Evolutionary conservation across 495 filamentous ascomycete species (phyloP).

Genomic region (Trichoderma orchidacearum): DNA sequence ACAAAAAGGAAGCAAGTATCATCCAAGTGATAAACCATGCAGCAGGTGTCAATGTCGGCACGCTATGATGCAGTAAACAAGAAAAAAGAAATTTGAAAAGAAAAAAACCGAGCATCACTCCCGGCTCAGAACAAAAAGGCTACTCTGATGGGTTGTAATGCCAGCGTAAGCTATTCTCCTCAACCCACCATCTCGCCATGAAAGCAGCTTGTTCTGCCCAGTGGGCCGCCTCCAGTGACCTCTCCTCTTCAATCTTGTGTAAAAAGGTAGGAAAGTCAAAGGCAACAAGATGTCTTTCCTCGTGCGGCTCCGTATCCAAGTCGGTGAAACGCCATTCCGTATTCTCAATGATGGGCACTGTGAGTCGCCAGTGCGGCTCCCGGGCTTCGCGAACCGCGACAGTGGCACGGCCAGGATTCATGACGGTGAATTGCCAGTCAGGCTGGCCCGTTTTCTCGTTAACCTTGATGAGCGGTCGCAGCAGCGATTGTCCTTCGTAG

Average conservation of each 20-base stretch:
- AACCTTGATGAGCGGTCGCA: conserved; percentile 16
- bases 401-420: conserved; percentile 30
- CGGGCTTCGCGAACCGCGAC: conserved; percentile 25
- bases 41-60: background rate
- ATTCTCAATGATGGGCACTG: conserved; percentile 25
- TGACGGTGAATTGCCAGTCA: conserved; percentile 30
- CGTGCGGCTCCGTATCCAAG: conserved; percentile 20
- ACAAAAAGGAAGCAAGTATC: no score
- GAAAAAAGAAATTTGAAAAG: background rate
- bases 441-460: conserved; percentile 17
- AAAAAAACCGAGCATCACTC: background rate
- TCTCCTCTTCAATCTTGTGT: conserved; percentile 12
- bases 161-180: conserved; percentile 1
- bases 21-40: background rate
- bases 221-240: conserved; percentile 22
- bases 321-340: conserved; percentile 26
- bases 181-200: background rate
- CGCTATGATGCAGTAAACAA: background rate
- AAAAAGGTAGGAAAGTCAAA: conserved; percentile 19
- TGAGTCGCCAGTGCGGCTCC: conserved; percentile 20
- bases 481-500: conserved; percentile 33
- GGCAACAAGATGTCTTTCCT: conserved; percentile 16
- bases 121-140: background rate
- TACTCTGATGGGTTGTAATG: background rate
- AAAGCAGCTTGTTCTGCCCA: conserved; percentile 27